A percentile compares a stretch with the other conserved stretches of the same genome.
phyloP scores from a whole-genome alignment of 345 rosid genomes.

The Salix suchowensis region DNA sequence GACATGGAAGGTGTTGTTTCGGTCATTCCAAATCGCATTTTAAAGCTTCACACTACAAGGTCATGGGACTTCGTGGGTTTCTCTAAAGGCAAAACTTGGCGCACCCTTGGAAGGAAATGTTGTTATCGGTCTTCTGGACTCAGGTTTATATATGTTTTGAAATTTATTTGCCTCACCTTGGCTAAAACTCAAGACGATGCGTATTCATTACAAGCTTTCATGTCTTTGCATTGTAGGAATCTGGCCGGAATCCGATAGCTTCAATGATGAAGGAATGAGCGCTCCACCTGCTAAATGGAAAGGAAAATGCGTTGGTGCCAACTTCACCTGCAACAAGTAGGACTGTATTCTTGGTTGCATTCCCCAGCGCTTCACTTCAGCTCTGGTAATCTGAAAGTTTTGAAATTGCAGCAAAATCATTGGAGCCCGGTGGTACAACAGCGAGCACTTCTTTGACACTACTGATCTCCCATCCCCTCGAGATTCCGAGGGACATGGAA shows the following conservation, averaged over 20 bases:
- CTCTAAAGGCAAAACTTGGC: neutral
- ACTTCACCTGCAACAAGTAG: constrained; percentile 36
- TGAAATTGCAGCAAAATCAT: constrained; percentile 23
- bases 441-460: neutral
- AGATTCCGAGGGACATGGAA: constrained; percentile 31
- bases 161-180: neutral
- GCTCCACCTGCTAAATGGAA: constrained; percentile 30
- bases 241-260: constrained; percentile 31
- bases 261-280: constrained; percentile 16
- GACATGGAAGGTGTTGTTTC: constrained; percentile 29
- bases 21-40: constrained; percentile 19
- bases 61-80: constrained; percentile 31
- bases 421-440: constrained; percentile 24
- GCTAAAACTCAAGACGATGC: neutral
- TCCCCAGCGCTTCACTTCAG: neutral
- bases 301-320: constrained; percentile 23
- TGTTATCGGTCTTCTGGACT: constrained; percentile 24
- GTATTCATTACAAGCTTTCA: neutral
- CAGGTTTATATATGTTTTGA: constrained; percentile 10
- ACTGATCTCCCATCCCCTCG: constrained; percentile 18
- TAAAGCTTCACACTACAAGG: constrained; percentile 32
- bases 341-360: neutral
- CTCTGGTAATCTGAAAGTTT: neutral
- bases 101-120: constrained; percentile 17
- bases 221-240: constrained; percentile 10